A percentile compares a stretch with the other conserved stretches of the same genome.
phyloP scores from a whole-genome alignment of 768 basidiomycete species.

The Termitomyces sp. region DNA sequence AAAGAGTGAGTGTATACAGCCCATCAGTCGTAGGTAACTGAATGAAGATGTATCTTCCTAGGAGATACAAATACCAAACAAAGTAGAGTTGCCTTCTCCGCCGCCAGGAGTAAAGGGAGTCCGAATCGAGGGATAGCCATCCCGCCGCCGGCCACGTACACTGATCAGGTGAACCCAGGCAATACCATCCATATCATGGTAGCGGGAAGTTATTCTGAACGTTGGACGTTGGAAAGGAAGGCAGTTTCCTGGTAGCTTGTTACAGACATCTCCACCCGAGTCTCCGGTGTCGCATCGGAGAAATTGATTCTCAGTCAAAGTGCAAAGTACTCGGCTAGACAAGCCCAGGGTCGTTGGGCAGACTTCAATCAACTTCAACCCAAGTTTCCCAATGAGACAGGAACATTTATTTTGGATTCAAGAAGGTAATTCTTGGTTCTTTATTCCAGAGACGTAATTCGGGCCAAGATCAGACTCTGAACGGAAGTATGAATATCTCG shows the following conservation, averaged over 20 bases:
- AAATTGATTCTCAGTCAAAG: neutral
- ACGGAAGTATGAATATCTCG: neutral
- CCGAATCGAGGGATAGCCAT: neutral
- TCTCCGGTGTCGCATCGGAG: neutral
- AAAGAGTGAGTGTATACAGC: neutral
- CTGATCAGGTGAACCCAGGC: neutral
- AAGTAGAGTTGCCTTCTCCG: slow-evolving; percentile 1
- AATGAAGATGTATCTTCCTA: neutral
- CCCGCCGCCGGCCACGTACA: neutral
- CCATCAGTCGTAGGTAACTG: neutral
- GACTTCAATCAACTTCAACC: neutral
- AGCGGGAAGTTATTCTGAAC: slow-evolving; percentile 1
- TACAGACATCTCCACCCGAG: neutral
- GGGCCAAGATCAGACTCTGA: neutral
- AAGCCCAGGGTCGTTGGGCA: neutral
- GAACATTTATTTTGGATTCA: neutral
- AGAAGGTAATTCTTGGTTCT: neutral
- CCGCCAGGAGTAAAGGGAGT: neutral
- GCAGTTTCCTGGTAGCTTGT: neutral
- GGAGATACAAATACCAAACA: neutral
- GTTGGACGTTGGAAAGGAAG: neutral
- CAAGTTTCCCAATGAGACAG: neutral
- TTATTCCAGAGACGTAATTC: neutral
- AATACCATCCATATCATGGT: neutral
- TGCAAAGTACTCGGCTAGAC: neutral